phyloP scores from a whole-genome alignment of 768 basidiomycete genomes.

The Kwoniella sp. region DNA sequence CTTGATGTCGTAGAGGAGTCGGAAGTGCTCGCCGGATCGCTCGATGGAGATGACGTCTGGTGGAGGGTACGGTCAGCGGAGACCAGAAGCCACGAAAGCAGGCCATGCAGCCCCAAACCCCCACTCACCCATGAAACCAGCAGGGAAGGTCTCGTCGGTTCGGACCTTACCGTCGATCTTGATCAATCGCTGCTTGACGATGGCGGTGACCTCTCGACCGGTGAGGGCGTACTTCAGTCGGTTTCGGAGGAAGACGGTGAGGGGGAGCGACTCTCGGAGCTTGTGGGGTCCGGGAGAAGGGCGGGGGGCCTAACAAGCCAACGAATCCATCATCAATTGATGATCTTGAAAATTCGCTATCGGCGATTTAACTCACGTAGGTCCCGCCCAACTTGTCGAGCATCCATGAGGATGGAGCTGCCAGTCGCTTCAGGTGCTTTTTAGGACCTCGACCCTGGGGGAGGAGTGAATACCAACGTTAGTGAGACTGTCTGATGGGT shows the following conservation, averaged over 20 bases:
- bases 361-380: constrained; percentile 46
- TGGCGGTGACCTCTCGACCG: constrained; percentile 89
- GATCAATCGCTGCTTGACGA: constrained; percentile 92
- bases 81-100: neutral
- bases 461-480: no score
- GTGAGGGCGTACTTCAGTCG: constrained; percentile 98
- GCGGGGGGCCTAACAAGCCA: constrained; percentile 65
- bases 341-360: neutral
- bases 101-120: neutral
- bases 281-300: constrained; percentile 99
- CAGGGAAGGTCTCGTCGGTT: constrained; percentile 93
- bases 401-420: constrained; percentile 99
- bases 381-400: constrained; percentile 79
- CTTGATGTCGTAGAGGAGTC: constrained; percentile 97
- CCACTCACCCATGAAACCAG: constrained; percentile 89
- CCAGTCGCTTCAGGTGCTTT: constrained; percentile 97
- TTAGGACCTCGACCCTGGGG: constrained; percentile 98
- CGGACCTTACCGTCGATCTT: constrained; percentile 99
- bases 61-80: no score
- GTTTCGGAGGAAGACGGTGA: constrained; percentile 96
- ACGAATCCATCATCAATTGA: constrained; percentile 39
- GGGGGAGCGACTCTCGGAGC: constrained; percentile 94
- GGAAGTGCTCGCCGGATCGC: constrained; percentile 99
- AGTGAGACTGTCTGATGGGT: no score
- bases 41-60: constrained; percentile 96